Percentiles rank a stretch among this genome's conserved stretches.
These are phyloP conservation scores for Colletotrichum lindemuthianum DNA, from an alignment of 2,329 filamentous ascomycete species.

Conservation along the genomic window DNA sequence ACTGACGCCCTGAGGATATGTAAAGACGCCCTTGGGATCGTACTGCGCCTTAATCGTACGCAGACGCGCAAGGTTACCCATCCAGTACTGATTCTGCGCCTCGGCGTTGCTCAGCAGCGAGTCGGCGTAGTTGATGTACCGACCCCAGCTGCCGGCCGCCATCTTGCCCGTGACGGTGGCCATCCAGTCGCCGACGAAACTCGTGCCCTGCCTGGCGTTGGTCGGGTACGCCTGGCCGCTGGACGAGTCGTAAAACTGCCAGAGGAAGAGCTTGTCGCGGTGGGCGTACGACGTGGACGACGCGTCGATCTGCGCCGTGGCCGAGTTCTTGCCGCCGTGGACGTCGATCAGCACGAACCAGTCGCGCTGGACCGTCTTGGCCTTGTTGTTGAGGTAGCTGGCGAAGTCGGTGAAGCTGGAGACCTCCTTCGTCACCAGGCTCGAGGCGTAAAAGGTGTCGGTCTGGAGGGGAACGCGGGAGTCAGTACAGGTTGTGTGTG, in stretches of 20 bases:
- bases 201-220: slow-evolving; percentile 41
- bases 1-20: slow-evolving; percentile 47
- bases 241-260: slow-evolving; percentile 58
- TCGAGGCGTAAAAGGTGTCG: slow-evolving; percentile 44
- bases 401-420: slow-evolving; percentile 40
- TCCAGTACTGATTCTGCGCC: slow-evolving; percentile 62
- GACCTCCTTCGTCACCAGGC: slow-evolving; percentile 43
- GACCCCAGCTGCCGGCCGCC: slow-evolving; percentile 53
- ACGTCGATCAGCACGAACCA: slow-evolving; percentile 49
- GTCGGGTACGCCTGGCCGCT: slow-evolving; percentile 44
- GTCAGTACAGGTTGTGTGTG: neutral
- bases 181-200: slow-evolving; percentile 55
- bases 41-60: slow-evolving; percentile 50
- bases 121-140: slow-evolving; percentile 66
- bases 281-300: slow-evolving; percentile 50
- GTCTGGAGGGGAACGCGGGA: slow-evolving; percentile 33
- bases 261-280: slow-evolving; percentile 59
- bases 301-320: slow-evolving; percentile 42
- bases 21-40: slow-evolving; percentile 54
- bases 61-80: slow-evolving; percentile 49
- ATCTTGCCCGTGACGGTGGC: slow-evolving; percentile 49
- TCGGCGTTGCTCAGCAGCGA: slow-evolving; percentile 54
- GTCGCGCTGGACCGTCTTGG: slow-evolving; percentile 38
- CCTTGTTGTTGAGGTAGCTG: slow-evolving; percentile 41
- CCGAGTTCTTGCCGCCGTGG: slow-evolving; percentile 49